Percentiles rank a stretch among this genome's conserved stretches.
These are phyloP conservation scores for Trichoderma gamsii DNA, from an alignment of 495 filamentous ascomycete species.

Conservation along the genomic window DNA sequence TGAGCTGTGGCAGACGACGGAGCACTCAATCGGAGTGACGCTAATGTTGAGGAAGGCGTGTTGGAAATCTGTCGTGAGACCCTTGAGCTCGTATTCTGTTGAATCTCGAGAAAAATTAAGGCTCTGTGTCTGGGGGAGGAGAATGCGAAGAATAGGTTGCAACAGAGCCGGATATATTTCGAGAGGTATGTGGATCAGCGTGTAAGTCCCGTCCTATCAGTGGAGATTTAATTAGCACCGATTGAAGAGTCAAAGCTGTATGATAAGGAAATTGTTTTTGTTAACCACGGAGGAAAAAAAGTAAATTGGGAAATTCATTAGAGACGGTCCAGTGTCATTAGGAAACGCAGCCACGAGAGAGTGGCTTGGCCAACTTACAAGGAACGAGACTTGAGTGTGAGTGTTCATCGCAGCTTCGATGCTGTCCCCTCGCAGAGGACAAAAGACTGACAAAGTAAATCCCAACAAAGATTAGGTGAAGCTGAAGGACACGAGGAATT, in stretches of 20 bases:
- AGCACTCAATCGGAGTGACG: slow-evolving; percentile 88
- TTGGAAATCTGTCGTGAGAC: slow-evolving; percentile 34
- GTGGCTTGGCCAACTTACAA: slow-evolving; percentile 36
- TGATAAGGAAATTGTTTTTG: background rate
- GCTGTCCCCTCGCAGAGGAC: background rate
- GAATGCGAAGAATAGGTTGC: slow-evolving; percentile 75
- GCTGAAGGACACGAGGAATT: background rate
- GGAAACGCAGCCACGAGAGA: background rate
- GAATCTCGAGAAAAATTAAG: slow-evolving; percentile 26
- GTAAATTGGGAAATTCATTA: background rate
- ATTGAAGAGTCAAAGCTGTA: background rate
- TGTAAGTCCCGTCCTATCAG: slow-evolving; percentile 74
- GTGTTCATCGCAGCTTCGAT: slow-evolving; percentile 41
- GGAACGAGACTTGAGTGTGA: slow-evolving; percentile 51
- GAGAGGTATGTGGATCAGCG: slow-evolving; percentile 86
- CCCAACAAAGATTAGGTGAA: background rate
- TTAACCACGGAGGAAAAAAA: background rate
- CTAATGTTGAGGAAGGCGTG: slow-evolving; percentile 90
- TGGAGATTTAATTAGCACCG: slow-evolving; percentile 14
- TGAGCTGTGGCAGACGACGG: slow-evolving; percentile 73
- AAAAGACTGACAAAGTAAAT: background rate
- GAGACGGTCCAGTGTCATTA: background rate
- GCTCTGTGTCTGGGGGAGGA: slow-evolving; percentile 56
- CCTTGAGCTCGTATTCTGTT: slow-evolving; percentile 32
- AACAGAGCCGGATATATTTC: slow-evolving; percentile 74